Conservation (phyloP, 257 asterid genomes). For the Ballota nigra region DNA sequence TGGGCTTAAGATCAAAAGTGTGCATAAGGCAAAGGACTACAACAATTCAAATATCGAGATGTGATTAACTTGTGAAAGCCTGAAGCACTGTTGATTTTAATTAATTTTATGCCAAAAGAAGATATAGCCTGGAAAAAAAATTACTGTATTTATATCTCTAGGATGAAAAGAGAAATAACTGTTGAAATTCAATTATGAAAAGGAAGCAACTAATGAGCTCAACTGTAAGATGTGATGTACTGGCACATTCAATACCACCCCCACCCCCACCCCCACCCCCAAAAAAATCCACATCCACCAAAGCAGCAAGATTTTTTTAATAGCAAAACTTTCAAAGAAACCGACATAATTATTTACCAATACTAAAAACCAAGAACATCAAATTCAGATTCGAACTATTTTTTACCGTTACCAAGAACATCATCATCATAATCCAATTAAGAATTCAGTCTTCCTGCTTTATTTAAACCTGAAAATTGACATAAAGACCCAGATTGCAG, state of each 20-base stretch:
- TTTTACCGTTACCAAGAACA: slow-evolving; percentile 1
- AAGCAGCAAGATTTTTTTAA: not conserved
- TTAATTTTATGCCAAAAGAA: not conserved
- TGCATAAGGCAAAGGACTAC: not conserved
- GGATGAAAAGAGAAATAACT: slow-evolving; percentile 11
- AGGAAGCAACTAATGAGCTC: slow-evolving; percentile 15
- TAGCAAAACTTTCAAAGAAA: slow-evolving; percentile 10
- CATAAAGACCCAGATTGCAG: not conserved
- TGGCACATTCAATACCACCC: not conserved
- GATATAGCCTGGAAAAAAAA: not conserved
- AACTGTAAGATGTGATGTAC: slow-evolving; percentile 4
- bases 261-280: not conserved
- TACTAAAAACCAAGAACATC: not conserved
- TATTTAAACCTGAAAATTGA: not conserved
- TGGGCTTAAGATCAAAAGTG: not conserved
- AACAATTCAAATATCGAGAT: slow-evolving; percentile 15
- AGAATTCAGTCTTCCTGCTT: not conserved
- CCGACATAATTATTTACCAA: slow-evolving; percentile 10
- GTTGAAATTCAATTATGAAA: slow-evolving; percentile 10
- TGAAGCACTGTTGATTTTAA: slow-evolving; percentile 7
- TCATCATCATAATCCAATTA: not conserved
- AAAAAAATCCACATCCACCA: not conserved
- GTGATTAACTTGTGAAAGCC: too few relatives aligned
- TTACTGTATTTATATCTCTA: too few relatives aligned
- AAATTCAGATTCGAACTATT: not conserved